Percentiles rank a stretch among this genome's conserved stretches.
Conservation (phyloP, 164 flowering plant species). For the Echeveria elegans region DNA sequence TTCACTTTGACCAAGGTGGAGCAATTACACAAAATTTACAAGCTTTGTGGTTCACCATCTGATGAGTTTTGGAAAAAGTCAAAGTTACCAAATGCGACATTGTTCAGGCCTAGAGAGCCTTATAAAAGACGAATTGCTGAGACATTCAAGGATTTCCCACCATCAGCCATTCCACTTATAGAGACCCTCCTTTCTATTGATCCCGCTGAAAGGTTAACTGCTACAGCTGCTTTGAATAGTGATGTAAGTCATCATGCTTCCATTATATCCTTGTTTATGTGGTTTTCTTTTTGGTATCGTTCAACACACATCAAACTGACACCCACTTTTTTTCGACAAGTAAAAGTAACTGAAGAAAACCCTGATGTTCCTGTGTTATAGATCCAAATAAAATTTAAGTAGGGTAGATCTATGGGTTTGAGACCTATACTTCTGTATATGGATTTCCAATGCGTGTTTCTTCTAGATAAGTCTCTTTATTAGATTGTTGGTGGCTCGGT, state of each 20-base stretch:
- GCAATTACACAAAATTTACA: slow-evolving; percentile 63
- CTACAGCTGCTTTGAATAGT: slow-evolving; percentile 27
- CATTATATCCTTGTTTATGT: background rate
- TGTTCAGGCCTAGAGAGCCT: slow-evolving; percentile 35
- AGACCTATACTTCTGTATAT: background rate
- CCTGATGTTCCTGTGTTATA: no score
- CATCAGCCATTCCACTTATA: slow-evolving; percentile 29
- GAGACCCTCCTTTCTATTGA: slow-evolving; percentile 43
- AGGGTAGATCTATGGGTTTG: no score
- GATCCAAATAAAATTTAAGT: no score
- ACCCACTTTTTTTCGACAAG: no score
- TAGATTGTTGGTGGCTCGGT: background rate
- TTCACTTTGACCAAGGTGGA: slow-evolving; percentile 33
- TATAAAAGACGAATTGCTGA: slow-evolving; percentile 30
- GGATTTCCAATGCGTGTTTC: background rate
- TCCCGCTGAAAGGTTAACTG: slow-evolving; percentile 34
- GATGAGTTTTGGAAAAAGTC: slow-evolving; percentile 57
- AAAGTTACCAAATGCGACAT: slow-evolving; percentile 51
- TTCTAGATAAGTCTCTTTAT: background rate
- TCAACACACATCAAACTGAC: background rate
- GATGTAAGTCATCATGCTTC: slow-evolving; percentile 20
- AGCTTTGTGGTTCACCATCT: slow-evolving; percentile 68
- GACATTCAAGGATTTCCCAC: slow-evolving; percentile 34
- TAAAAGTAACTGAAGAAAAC: no score
- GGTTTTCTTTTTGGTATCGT: background rate